Conservation (phyloP, 164 flowering plant genomes). For the Kingdonia uniflora region DNA sequence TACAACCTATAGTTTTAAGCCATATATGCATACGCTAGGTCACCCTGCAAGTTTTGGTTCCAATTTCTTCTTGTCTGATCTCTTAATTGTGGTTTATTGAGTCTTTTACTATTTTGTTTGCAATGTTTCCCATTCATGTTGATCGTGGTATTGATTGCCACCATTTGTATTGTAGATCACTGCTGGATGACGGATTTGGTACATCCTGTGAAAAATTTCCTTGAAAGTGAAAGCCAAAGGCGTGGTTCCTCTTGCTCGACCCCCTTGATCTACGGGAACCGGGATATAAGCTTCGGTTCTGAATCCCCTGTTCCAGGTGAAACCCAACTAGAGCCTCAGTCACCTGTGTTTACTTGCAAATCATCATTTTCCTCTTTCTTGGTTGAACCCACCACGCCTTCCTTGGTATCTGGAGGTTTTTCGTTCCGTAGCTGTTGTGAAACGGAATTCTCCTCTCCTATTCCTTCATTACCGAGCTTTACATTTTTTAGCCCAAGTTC, state of each 20-base stretch:
- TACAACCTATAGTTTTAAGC: too few species aligned
- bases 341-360: constrained; percentile 53
- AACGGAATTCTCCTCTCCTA: constrained; percentile 41
- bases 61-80: background rate
- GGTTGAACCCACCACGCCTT: constrained; percentile 25
- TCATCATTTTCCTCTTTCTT: constrained; percentile 71
- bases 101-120: background rate
- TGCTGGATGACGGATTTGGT: constrained; percentile 37
- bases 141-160: background rate
- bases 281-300: constrained; percentile 45
- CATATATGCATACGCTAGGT: too few species aligned
- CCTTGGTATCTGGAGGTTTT: constrained; percentile 34
- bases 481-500: constrained; percentile 47
- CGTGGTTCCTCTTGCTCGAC: constrained; percentile 21
- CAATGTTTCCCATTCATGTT: background rate
- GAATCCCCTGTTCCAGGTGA: constrained; percentile 27
- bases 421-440: constrained; percentile 45
- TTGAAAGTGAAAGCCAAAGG: constrained; percentile 4
- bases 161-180: constrained; percentile 35
- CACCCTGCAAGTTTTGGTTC: background rate
- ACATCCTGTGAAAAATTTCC: constrained; percentile 12
- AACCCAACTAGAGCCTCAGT: constrained; percentile 16
- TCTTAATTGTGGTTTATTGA: background rate
- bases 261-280: constrained; percentile 28
- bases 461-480: constrained; percentile 69